phyloP scores from a whole-genome alignment of 2,329 filamentous ascomycete species.

The Phaeophleospora eucalypticola region DNA sequence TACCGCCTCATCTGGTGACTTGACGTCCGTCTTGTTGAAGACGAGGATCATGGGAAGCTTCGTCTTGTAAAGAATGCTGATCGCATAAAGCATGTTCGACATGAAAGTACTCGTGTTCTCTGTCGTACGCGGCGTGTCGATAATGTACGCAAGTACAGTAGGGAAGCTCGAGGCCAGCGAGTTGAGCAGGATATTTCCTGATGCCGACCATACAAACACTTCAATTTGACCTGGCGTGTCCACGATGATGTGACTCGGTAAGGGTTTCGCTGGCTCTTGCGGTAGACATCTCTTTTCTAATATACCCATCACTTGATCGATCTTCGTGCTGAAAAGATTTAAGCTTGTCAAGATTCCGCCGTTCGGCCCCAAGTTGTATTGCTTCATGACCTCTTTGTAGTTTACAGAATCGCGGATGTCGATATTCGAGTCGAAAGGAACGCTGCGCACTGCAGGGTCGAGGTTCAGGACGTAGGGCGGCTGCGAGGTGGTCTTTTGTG shows the following conservation, averaged over 20 bases:
- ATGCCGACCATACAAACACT: conserved; percentile 97
- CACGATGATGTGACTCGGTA: conserved; percentile 75
- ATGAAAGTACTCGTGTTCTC: conserved; percentile 95
- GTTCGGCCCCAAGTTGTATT: conserved; percentile 96
- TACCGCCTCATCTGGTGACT: conserved; percentile 83
- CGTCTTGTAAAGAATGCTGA: conserved; percentile 97
- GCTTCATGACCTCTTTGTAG: conserved; percentile 99
- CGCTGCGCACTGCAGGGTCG: conserved; percentile 86
- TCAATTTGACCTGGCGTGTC: conserved; percentile 98
- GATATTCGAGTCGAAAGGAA: conserved; percentile 96
- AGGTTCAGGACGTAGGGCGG: conserved; percentile 96
- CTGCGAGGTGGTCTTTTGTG: conserved; percentile 52
- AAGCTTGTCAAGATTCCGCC: conserved; percentile 91
- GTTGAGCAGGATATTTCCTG: conserved; percentile 87
- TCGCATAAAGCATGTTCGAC: conserved; percentile 99
- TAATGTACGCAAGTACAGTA: conserved; percentile 94
- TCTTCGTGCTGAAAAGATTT: conserved; percentile 96
- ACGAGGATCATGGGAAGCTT: conserved; percentile 98
- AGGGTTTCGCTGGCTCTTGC: conserved; percentile 46
- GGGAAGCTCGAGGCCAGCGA: conserved; percentile 91
- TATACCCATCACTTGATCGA: conserved; percentile 86
- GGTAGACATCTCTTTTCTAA: conserved; percentile 71
- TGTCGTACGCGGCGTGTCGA: conserved; percentile 92
- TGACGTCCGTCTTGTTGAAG: conserved; percentile 98
- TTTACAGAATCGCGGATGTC: conserved; percentile 98